Conservation (phyloP, 192 early-diverging fungal species). For the Physocladia obscura region DNA sequence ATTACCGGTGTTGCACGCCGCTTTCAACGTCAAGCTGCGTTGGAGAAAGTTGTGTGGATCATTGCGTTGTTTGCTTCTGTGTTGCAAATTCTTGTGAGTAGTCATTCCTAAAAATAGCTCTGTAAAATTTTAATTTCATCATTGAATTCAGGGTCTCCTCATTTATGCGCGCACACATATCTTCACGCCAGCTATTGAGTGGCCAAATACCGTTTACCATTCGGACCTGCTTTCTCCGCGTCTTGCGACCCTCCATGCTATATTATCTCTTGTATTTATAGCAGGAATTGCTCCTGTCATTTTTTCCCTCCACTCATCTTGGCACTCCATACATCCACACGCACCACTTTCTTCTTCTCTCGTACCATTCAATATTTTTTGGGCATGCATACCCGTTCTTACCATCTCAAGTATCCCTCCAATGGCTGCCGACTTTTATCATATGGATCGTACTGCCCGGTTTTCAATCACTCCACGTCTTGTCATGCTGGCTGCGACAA, state of each 20-base stretch:
- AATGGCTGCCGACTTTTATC: not conserved
- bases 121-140: too few species aligned
- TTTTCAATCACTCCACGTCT: not conserved
- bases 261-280: not conserved
- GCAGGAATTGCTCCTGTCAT: not conserved
- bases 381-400: not conserved
- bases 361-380: not conserved
- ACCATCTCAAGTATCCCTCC: not conserved
- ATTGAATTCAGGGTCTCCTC: too few species aligned
- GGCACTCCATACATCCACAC: not conserved
- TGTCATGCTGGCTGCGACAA: not conserved
- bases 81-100: too few species aligned
- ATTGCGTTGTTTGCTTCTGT: too few species aligned
- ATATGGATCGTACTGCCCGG: not conserved
- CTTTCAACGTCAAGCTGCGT: too few species aligned
- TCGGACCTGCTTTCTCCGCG: not conserved
- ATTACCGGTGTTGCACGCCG: too few species aligned
- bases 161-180: not conserved
- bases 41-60: too few species aligned
- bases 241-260: not conserved
- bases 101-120: too few species aligned
- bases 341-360: not conserved
- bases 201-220: not conserved
- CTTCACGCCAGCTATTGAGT: not conserved
- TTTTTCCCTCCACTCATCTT: not conserved